Evolutionary conservation across 2,329 filamentous ascomycete genomes (phyloP).

Genomic region (Bimuria novae-zelandiae): DNA sequence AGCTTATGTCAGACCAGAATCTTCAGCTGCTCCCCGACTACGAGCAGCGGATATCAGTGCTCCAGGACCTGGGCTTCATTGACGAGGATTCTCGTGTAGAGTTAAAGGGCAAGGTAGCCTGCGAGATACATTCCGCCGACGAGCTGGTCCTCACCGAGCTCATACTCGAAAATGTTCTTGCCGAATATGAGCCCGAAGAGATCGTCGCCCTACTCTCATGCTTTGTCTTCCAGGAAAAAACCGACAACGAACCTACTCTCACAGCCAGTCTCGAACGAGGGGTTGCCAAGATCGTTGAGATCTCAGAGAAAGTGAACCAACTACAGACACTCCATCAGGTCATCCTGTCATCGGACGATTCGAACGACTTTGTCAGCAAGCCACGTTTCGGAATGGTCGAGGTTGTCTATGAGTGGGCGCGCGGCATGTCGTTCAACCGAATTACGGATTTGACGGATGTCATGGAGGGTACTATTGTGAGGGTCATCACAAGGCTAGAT

Average conservation of each 20-base stretch:
- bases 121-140: constrained; percentile 96
- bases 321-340: constrained; percentile 91
- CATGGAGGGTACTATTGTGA: constrained; percentile 93
- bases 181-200: constrained; percentile 93
- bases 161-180: constrained; percentile 93
- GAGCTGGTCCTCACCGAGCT: constrained; percentile 95
- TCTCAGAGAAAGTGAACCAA: constrained; percentile 89
- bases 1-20: constrained; percentile 93
- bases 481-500: constrained; percentile 90
- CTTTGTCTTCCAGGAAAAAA: constrained; percentile 99
- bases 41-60: constrained; percentile 87
- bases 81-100: constrained; percentile 86
- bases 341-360: constrained; percentile 85
- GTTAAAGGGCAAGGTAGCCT: constrained; percentile 97
- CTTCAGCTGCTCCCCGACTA: constrained; percentile 95
- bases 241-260: constrained; percentile 76
- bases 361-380: constrained; percentile 85
- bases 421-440: constrained; percentile 97
- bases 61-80: constrained; percentile 91
- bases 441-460: constrained; percentile 97
- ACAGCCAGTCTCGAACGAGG: constrained; percentile 82
- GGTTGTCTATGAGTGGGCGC: constrained; percentile 97
- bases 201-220: constrained; percentile 91
- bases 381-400: constrained; percentile 94
- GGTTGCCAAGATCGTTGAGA: constrained; percentile 81